phyloP scores from a whole-genome alignment of 805 yeast genomes.

The Debaryomyces castellii region DNA sequence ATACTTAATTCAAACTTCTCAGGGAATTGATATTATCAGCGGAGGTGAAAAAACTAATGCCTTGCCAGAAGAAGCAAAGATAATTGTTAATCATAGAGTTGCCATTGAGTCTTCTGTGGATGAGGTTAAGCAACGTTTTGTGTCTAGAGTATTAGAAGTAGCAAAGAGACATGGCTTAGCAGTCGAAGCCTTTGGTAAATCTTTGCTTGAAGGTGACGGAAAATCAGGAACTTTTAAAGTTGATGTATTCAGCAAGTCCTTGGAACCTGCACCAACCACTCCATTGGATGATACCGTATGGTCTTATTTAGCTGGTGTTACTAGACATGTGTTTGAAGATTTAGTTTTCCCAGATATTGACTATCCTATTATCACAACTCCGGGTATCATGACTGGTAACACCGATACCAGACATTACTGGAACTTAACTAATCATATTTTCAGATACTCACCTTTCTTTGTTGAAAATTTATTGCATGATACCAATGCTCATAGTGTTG shows the following conservation, averaged over 20 bases:
- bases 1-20: constrained; percentile 32
- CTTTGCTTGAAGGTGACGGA: constrained; percentile 10
- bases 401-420: constrained; percentile 64
- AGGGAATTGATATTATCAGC: constrained; percentile 29
- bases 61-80: constrained; percentile 31
- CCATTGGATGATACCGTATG: constrained; percentile 47
- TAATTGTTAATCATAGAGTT: constrained; percentile 35
- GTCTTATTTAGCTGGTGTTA: constrained; percentile 60
- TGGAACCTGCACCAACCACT: constrained; percentile 48
- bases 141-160: constrained; percentile 18
- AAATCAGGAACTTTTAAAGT: constrained; percentile 15
- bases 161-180: constrained; percentile 29
- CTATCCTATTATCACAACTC: constrained; percentile 40
- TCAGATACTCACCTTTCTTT: constrained; percentile 41
- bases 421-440: constrained; percentile 54
- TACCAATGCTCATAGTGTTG: constrained; percentile 32
- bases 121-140: constrained; percentile 20
- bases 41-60: constrained; percentile 44
- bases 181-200: constrained; percentile 19
- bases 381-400: constrained; percentile 55
- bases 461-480: constrained; percentile 15
- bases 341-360: constrained; percentile 34
- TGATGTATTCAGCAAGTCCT: constrained; percentile 10
- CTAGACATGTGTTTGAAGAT: constrained; percentile 63
- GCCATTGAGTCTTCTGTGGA: constrained; percentile 28